These are phyloP conservation scores for Citrullus colocynthis DNA, from an alignment of 306 rosid species.

Conservation along the genomic window DNA sequence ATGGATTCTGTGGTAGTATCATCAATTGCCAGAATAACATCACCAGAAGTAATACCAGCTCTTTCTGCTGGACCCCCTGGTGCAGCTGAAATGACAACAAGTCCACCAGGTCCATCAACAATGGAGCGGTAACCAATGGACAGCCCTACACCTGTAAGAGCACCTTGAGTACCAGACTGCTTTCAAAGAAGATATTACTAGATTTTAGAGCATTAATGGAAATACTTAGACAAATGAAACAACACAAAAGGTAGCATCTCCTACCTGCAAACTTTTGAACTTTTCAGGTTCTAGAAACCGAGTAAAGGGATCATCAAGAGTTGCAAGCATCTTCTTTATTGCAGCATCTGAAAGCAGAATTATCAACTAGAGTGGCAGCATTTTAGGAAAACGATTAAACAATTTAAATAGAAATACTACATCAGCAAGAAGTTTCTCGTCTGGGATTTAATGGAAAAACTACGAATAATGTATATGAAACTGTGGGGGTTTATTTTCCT, in stretches of 20 bases:
- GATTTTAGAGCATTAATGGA: constrained; percentile 16
- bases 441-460: neutral
- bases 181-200: constrained; percentile 52
- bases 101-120: constrained; percentile 51
- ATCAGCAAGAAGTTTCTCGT: neutral
- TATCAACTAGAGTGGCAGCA: constrained; percentile 3
- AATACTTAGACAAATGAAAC: neutral
- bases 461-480: neutral
- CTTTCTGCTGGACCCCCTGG: constrained; percentile 88
- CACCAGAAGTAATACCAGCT: constrained; percentile 83
- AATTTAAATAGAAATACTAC: neutral
- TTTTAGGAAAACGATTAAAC: constrained; percentile 3
- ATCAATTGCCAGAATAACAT: constrained; percentile 69
- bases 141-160: constrained; percentile 89
- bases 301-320: constrained; percentile 87
- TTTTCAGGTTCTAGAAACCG: constrained; percentile 90
- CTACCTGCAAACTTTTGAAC: constrained; percentile 82
- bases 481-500: neutral
- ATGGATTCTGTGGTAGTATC: constrained; percentile 63
- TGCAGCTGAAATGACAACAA: constrained; percentile 72
- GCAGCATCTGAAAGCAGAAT: constrained; percentile 49
- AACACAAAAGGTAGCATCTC: constrained; percentile 16
- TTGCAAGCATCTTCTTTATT: constrained; percentile 91
- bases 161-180: constrained; percentile 97
- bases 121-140: constrained; percentile 80